phyloP scores from a whole-genome alignment of 192 early-diverging fungal genomes.

The Funneliformis geosporum region DNA sequence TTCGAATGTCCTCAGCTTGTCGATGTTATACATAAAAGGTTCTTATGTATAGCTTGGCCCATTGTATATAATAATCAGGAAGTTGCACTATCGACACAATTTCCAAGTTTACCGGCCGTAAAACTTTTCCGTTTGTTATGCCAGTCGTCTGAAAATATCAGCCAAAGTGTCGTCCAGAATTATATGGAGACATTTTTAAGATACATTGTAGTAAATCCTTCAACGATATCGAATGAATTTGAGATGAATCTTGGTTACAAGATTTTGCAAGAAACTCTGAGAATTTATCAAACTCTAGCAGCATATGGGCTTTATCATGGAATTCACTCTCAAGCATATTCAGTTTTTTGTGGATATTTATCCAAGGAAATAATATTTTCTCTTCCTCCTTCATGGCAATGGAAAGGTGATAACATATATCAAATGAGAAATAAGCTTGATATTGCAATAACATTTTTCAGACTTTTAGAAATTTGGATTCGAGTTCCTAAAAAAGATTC shows the following conservation, averaged over 20 bases:
- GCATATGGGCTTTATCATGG: slow-evolving; percentile 53
- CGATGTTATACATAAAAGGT: slow-evolving; percentile 42
- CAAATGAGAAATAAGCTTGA: slow-evolving; percentile 12
- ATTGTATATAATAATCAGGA: slow-evolving; percentile 16
- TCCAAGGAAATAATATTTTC: slow-evolving; percentile 19
- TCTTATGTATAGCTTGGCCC: slow-evolving; percentile 50
- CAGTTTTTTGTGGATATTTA: neutral
- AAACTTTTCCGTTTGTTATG: slow-evolving; percentile 43
- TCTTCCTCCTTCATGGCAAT: slow-evolving; percentile 20
- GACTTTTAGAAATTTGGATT: slow-evolving; percentile 28
- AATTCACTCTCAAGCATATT: slow-evolving; percentile 24
- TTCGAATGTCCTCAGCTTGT: slow-evolving; percentile 51
- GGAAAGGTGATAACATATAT: neutral
- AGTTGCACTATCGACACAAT: neutral
- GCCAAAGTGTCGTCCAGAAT: slow-evolving; percentile 43
- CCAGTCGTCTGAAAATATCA: slow-evolving; percentile 45
- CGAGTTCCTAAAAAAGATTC: neutral
- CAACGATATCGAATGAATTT: slow-evolving; percentile 11
- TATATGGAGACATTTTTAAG: slow-evolving; percentile 47
- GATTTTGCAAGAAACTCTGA: slow-evolving; percentile 45
- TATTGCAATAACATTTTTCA: slow-evolving; percentile 24
- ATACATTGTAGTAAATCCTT: slow-evolving; percentile 48
- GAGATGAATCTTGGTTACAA: slow-evolving; percentile 36
- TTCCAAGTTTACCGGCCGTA: slow-evolving; percentile 35
- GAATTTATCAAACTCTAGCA: slow-evolving; percentile 44